Evolutionary conservation across 75 land plant genomes (phyloP).

Genomic region (Selaginella tamariscina): DNA sequence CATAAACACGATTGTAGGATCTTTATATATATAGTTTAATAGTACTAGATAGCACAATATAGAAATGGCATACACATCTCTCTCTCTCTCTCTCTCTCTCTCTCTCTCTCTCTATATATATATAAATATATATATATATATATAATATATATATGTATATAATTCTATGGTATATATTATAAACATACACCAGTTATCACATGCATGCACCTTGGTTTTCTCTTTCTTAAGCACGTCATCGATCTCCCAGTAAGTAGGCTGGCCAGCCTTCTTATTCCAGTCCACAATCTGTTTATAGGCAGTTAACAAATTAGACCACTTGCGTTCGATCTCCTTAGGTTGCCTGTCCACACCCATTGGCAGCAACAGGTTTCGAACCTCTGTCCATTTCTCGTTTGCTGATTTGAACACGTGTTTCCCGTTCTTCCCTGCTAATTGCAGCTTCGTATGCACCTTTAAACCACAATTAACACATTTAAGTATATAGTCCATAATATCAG

Average conservation of each 20-base stretch:
- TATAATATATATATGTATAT: too few relatives aligned
- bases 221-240: conserved; percentile 26
- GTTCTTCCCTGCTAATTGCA: conserved; percentile 21
- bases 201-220: conserved; percentile 27
- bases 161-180: too few relatives aligned
- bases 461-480: too few relatives aligned
- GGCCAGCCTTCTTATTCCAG: conserved; percentile 18
- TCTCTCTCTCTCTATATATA: too few relatives aligned
- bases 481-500: too few relatives aligned
- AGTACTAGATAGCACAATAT: too few relatives aligned
- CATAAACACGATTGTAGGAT: too few relatives aligned
- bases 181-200: too few relatives aligned
- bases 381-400: conserved; percentile 28
- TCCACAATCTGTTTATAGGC: conserved; percentile 28
- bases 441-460: conserved; percentile 22
- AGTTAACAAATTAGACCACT: conserved; percentile 26
- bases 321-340: conserved; percentile 27
- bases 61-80: too few relatives aligned
- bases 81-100: too few relatives aligned
- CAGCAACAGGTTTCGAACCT: conserved; percentile 13
- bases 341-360: conserved; percentile 25
- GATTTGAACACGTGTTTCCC: conserved; percentile 24
- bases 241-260: conserved; percentile 25
- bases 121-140: too few relatives aligned
- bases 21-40: too few relatives aligned